These are phyloP conservation scores for Pestalotiopsis sp. DNA, from an alignment of 2,329 filamentous ascomycete genomes.

Conservation along the genomic window DNA sequence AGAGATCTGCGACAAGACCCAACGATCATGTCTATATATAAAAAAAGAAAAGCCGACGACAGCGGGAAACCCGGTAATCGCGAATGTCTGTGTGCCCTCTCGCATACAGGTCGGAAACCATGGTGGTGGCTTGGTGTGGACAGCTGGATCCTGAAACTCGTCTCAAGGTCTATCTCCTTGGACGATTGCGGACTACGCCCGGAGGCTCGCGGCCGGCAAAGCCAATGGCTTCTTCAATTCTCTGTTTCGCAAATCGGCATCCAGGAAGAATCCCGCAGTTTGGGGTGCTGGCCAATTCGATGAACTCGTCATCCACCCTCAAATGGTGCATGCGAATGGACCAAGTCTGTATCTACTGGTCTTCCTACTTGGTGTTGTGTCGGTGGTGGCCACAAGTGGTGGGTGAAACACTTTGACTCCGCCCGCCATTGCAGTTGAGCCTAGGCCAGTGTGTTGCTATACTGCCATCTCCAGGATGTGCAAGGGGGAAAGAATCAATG, in stretches of 20 bases:
- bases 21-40: slow-evolving; percentile 9
- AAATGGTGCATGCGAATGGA: background rate
- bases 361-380: background rate
- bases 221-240: background rate
- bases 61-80: background rate
- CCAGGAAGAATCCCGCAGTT: background rate
- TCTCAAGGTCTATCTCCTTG: background rate
- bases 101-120: background rate
- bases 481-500: background rate
- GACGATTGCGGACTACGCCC: background rate
- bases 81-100: background rate
- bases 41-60: background rate
- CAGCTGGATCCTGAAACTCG: background rate
- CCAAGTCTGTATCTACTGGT: background rate
- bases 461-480: background rate
- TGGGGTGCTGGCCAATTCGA: background rate
- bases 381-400: background rate
- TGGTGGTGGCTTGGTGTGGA: background rate
- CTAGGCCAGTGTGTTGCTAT: background rate
- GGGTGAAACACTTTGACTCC: background rate
- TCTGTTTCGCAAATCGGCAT: background rate
- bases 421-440: background rate
- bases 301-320: background rate
- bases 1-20: slow-evolving; percentile 9
- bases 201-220: background rate